These are phyloP conservation scores for Aurinia saxatilis DNA, from an alignment of 345 rosid species.

Conservation along the genomic window DNA sequence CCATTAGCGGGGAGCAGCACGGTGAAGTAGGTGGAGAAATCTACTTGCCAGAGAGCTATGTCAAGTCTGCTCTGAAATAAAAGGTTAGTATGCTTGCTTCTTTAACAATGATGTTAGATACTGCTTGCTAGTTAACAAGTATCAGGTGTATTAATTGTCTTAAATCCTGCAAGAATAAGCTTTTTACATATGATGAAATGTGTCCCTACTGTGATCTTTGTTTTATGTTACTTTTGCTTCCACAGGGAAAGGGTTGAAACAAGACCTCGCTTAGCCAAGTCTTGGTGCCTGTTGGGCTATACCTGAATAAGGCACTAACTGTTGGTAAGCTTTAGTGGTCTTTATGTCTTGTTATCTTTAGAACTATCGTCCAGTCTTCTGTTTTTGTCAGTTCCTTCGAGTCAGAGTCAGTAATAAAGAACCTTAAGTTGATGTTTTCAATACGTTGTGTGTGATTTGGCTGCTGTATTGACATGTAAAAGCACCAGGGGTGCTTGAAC, in stretches of 20 bases:
- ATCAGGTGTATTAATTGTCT: background rate
- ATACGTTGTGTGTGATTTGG: slow-evolving; percentile 10
- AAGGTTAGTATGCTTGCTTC: slow-evolving; percentile 25
- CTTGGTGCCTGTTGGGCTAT: slow-evolving; percentile 1
- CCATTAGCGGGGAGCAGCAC: slow-evolving; percentile 91
- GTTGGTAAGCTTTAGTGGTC: slow-evolving; percentile 57
- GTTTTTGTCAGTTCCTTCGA: slow-evolving; percentile 19
- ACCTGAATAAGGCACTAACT: slow-evolving; percentile 13
- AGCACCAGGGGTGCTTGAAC: slow-evolving; percentile 99
- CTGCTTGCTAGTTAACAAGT: background rate
- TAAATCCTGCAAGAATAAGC: background rate
- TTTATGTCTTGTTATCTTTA: slow-evolving; percentile 23
- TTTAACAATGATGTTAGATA: background rate
- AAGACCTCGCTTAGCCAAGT: slow-evolving; percentile 16
- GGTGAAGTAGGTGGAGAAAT: slow-evolving; percentile 98
- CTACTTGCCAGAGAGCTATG: slow-evolving; percentile 64
- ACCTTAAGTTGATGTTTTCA: slow-evolving; percentile 3
- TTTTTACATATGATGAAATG: background rate
- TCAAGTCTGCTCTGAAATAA: slow-evolving; percentile 46
- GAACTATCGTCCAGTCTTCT: slow-evolving; percentile 24
- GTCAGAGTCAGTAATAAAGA: slow-evolving; percentile 35
- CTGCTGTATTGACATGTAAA: slow-evolving; percentile 47
- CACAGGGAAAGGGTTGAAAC: slow-evolving; percentile 3
- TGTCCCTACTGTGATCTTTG: background rate
- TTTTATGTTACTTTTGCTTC: background rate